These are phyloP conservation scores for Pseudogymnoascus sp. DNA, from an alignment of 2,329 filamentous ascomycete species.

Conservation along the genomic window DNA sequence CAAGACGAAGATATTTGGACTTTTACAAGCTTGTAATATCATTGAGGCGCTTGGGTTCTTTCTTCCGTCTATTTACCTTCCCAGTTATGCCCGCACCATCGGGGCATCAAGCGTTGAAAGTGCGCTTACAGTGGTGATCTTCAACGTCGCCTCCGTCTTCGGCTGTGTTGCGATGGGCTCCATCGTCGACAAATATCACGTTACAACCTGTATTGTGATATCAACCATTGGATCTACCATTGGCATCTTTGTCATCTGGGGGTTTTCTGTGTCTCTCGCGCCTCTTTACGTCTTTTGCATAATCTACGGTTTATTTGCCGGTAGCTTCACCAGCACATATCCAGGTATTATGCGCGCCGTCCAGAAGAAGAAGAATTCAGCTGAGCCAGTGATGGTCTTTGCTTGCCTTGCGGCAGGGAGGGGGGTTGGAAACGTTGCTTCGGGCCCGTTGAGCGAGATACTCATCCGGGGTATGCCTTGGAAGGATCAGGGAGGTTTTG, in stretches of 20 bases:
- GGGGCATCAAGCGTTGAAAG: slow-evolving; percentile 31
- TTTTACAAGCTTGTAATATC: slow-evolving; percentile 39
- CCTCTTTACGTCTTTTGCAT: slow-evolving; percentile 40
- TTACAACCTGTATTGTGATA: slow-evolving; percentile 34
- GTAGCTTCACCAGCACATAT: slow-evolving; percentile 44
- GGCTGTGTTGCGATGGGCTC: slow-evolving; percentile 36
- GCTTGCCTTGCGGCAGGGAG: slow-evolving; percentile 22
- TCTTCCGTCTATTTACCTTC: slow-evolving; percentile 41
- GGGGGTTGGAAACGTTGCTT: slow-evolving; percentile 20
- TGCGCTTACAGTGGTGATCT: slow-evolving; percentile 37
- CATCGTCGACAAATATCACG: slow-evolving; percentile 33
- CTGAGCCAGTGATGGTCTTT: slow-evolving; percentile 26
- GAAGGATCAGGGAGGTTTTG: slow-evolving; percentile 15
- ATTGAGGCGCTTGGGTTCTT: slow-evolving; percentile 42
- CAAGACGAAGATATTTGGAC: slow-evolving; percentile 38
- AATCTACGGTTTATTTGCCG: slow-evolving; percentile 44
- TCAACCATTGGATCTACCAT: slow-evolving; percentile 38
- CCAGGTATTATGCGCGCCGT: slow-evolving; percentile 26
- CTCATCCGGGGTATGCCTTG: slow-evolving; percentile 15
- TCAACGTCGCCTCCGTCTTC: slow-evolving; percentile 37
- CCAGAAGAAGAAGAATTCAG: slow-evolving; percentile 16
- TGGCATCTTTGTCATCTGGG: slow-evolving; percentile 43
- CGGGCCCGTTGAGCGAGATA: slow-evolving; percentile 20
- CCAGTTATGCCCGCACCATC: slow-evolving; percentile 35
- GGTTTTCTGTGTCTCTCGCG: slow-evolving; percentile 34